Evolutionary conservation across 371 early-diverging fungal species (phyloP).

Genomic region (Mortierella sp.): DNA sequence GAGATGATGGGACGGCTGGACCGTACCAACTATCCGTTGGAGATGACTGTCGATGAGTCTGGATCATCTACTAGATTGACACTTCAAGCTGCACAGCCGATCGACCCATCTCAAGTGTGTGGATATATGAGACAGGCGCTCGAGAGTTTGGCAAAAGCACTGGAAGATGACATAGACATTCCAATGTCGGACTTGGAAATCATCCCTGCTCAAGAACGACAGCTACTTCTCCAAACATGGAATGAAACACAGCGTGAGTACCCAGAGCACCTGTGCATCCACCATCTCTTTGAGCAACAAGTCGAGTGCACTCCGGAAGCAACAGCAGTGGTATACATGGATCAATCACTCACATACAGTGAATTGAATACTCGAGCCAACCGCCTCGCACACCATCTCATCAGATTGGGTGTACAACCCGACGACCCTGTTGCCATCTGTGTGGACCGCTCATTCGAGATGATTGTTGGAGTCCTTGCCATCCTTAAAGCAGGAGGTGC

Average conservation of each 20-base stretch:
- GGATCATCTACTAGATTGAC: constrained; percentile 2
- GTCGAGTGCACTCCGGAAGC: constrained; percentile 16
- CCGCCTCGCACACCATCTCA: constrained; percentile 15
- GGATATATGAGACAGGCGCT: constrained; percentile 13
- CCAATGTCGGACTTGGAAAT: too few species aligned
- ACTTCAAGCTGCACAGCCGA: background rate
- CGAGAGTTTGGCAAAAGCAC: constrained; percentile 1
- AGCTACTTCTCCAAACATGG: constrained; percentile 12
- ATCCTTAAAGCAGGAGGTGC: constrained; percentile 32
- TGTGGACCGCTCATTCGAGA: constrained; percentile 15
- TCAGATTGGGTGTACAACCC: constrained; percentile 6
- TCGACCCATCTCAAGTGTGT: constrained; percentile 1
- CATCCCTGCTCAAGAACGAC: constrained; percentile 10
- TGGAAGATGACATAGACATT: too few species aligned
- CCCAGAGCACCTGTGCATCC: background rate
- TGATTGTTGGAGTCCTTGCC: constrained; percentile 10
- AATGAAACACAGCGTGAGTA: constrained; percentile 2
- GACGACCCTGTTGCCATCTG: constrained; percentile 18
- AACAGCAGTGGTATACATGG: constrained; percentile 19
- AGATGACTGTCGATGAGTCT: constrained; percentile 7
- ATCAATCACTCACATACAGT: constrained; percentile 16
- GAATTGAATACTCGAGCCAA: constrained; percentile 15
- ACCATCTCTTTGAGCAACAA: constrained; percentile 16
- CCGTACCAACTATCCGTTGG: constrained; percentile 13
- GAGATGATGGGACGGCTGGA: background rate